Evolutionary conservation across 768 basidiomycete genomes (phyloP).

Genomic region (Podaxis pistillaris): DNA sequence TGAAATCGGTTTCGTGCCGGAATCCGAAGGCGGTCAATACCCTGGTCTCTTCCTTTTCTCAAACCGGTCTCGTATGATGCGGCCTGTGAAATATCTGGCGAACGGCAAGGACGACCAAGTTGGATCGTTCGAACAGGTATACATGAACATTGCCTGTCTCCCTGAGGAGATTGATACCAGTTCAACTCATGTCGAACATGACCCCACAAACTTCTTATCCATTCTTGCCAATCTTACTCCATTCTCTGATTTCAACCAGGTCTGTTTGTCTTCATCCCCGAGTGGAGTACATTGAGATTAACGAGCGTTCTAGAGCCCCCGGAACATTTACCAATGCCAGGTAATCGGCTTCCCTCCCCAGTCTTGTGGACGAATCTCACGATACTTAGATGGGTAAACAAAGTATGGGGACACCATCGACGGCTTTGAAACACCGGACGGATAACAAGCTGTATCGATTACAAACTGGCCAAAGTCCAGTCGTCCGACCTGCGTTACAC

Average conservation of each 20-base stretch:
- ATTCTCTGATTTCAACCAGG: slow-evolving; percentile 99
- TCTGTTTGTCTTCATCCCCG: slow-evolving; percentile 31
- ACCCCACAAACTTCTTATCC: slow-evolving; percentile 93
- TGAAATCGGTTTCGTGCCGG: slow-evolving; percentile 90
- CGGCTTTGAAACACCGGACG: slow-evolving; percentile 86
- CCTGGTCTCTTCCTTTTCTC: slow-evolving; percentile 94
- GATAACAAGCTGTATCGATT: slow-evolving; percentile 98
- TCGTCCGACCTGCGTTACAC: slow-evolving; percentile 90
- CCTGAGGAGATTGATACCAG: slow-evolving; percentile 78
- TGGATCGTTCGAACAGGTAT: slow-evolving; percentile 97
- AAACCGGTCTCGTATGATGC: slow-evolving; percentile 90
- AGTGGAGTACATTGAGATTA: slow-evolving; percentile 5
- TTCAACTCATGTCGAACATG: slow-evolving; percentile 90
- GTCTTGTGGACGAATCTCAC: slow-evolving; percentile 9
- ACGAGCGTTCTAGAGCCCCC: slow-evolving; percentile 58
- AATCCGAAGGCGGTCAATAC: slow-evolving; percentile 92
- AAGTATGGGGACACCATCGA: slow-evolving; percentile 98
- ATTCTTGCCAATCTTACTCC: slow-evolving; percentile 98
- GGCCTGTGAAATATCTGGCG: slow-evolving; percentile 87
- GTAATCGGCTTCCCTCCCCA: slow-evolving; percentile 30
- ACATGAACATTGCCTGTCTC: slow-evolving; percentile 96
- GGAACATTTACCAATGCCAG: slow-evolving; percentile 94
- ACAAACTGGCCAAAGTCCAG: slow-evolving; percentile 91
- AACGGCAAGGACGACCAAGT: slow-evolving; percentile 89
- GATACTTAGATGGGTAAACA: slow-evolving; percentile 94